Evolutionary conservation across 2,329 filamentous ascomycete species (phyloP).

Genomic region (Pestalotiopsis sp.): DNA sequence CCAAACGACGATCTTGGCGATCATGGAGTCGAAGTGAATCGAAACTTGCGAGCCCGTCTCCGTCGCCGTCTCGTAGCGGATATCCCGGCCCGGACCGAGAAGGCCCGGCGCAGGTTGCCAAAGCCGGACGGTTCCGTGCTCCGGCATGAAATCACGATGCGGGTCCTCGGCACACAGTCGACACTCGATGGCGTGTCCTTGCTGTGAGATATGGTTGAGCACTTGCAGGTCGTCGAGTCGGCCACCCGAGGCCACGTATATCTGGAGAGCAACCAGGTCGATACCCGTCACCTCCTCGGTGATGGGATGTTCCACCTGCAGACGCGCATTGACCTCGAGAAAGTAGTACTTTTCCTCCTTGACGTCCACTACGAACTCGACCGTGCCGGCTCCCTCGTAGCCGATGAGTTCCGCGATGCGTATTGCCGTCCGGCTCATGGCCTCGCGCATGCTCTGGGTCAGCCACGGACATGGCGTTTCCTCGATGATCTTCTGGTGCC

Average conservation of each 20-base stretch:
- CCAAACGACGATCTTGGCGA: conserved; percentile 47
- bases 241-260: conserved; percentile 36
- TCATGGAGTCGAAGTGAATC: conserved; percentile 48
- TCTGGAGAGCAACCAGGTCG: conserved; percentile 33
- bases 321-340: conserved; percentile 45
- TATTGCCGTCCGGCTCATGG: conserved; percentile 33
- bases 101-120: conserved; percentile 29
- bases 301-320: conserved; percentile 47
- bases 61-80: conserved; percentile 44
- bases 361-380: conserved; percentile 40
- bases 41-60: conserved; percentile 37
- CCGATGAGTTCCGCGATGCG: conserved; percentile 30
- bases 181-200: conserved; percentile 44
- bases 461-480: conserved; percentile 35
- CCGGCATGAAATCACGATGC: conserved; percentile 35
- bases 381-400: conserved; percentile 40
- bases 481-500: conserved; percentile 50
- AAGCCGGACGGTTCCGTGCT: conserved; percentile 34
- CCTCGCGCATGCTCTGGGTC: conserved; percentile 24
- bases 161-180: conserved; percentile 46
- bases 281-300: conserved; percentile 28
- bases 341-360: conserved; percentile 38
- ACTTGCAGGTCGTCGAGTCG: conserved; percentile 23
- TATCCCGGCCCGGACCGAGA: conserved; percentile 7
- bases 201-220: conserved; percentile 25